A percentile compares a stretch with the other conserved stretches of the same genome.
These are phyloP conservation scores for Evansstolkia leycettana DNA, from an alignment of 495 filamentous ascomycete species.

Conservation along the genomic window DNA sequence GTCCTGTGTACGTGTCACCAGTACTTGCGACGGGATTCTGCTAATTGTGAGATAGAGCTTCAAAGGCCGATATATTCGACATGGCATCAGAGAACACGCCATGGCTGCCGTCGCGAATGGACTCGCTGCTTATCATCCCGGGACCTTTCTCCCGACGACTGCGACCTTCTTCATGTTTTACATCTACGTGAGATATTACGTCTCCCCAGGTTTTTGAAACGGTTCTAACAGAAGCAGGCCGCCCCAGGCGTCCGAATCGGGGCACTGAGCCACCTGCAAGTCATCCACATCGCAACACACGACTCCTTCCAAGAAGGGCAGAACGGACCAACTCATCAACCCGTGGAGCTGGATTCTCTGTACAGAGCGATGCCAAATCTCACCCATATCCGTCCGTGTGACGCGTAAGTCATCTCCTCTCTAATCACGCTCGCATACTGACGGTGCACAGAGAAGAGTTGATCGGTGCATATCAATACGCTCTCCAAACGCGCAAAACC, in stretches of 20 bases:
- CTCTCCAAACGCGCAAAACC: conserved; percentile 15
- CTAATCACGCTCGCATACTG: no score
- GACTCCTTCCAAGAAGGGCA: conserved; percentile 37
- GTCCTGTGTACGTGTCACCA: no score
- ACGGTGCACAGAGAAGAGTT: no score
- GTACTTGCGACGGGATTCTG: no score
- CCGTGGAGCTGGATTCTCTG: conserved; percentile 32
- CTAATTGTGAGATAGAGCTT: no score
- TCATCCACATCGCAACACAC: conserved; percentile 42
- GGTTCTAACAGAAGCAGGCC: conserved; percentile 8
- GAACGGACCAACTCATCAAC: conserved; percentile 43
- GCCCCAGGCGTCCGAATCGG: conserved; percentile 39
- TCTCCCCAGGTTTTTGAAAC: neutral
- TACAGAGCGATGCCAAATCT: conserved; percentile 42
- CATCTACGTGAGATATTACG: conserved; percentile 11
- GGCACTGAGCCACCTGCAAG: conserved; percentile 31
- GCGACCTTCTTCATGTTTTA: conserved; percentile 40
- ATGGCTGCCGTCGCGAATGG: conserved; percentile 40
- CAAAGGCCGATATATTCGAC: conserved; percentile 34
- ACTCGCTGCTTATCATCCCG: conserved; percentile 26
- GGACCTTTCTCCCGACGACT: conserved; percentile 30
- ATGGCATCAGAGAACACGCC: conserved; percentile 39
- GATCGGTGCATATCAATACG: conserved; percentile 32
- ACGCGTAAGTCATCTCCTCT: no score
- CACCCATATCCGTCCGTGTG: conserved; percentile 33